Percentiles rank a stretch among this genome's conserved stretches.
These are phyloP conservation scores for Phytophthora sansomeana DNA, from an alignment of 352 stramenopile genomes.

Conservation along the genomic window DNA sequence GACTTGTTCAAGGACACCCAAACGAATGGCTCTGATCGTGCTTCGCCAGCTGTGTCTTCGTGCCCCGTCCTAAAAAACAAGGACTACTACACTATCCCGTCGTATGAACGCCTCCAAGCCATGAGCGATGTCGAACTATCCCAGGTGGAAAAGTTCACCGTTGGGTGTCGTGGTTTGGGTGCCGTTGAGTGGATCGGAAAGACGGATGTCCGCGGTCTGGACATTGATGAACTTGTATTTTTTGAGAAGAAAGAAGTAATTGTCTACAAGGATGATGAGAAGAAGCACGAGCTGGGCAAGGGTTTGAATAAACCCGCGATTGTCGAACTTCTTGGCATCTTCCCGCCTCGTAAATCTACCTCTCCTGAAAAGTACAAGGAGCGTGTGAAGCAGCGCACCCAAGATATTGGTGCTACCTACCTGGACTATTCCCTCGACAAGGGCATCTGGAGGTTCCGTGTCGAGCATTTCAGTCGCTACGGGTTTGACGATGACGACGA, in stretches of 20 bases:
- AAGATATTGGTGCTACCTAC: slow-evolving; percentile 80
- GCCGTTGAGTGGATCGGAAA: slow-evolving; percentile 84
- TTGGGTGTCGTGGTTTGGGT: slow-evolving; percentile 81
- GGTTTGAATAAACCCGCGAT: slow-evolving; percentile 83
- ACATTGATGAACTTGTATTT: slow-evolving; percentile 80
- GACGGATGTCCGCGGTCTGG: slow-evolving; percentile 82
- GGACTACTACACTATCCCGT: slow-evolving; percentile 83
- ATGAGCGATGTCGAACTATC: slow-evolving; percentile 79
- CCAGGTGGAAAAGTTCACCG: slow-evolving; percentile 77
- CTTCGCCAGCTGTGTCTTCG: slow-evolving; percentile 37
- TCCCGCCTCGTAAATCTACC: slow-evolving; percentile 69
- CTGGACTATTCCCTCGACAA: slow-evolving; percentile 79
- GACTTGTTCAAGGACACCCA: slow-evolving; percentile 46
- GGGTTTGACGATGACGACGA: slow-evolving; percentile 80
- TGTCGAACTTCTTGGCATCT: slow-evolving; percentile 81
- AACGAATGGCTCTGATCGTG: slow-evolving; percentile 2
- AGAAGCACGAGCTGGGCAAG: slow-evolving; percentile 79
- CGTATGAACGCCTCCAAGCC: slow-evolving; percentile 69
- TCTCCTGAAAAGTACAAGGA: slow-evolving; percentile 76
- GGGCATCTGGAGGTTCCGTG: slow-evolving; percentile 86
- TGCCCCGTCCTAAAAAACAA: slow-evolving; percentile 79
- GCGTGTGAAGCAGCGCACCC: slow-evolving; percentile 77
- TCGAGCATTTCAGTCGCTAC: slow-evolving; percentile 90
- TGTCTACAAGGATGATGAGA: slow-evolving; percentile 87
- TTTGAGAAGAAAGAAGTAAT: slow-evolving; percentile 90